Base-by-base conservation (phyloP, 192 early-diverging fungal genomes). In the Coemansia sp. region DNA sequence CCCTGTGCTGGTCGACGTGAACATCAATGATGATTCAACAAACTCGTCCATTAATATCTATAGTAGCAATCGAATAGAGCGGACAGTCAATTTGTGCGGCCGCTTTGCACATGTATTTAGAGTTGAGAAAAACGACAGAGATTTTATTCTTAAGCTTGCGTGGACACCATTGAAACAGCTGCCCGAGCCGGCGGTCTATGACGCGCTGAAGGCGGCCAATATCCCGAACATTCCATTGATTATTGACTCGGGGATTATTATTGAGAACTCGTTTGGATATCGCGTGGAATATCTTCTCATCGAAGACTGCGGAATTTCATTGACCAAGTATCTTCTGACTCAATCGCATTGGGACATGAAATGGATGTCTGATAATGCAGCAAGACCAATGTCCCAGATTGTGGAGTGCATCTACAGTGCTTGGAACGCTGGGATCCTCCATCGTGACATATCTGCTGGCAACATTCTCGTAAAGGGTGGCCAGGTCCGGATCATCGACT, bases 221-320 rank as follows among this genome's bases (percentile, higher is more conserved):
- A 41, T 63, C n/a, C 15, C 45, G 10, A 21, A 39, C 19, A 22
- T 54, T 2, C 62, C 62, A 5, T 23, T 2, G n/a, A 23, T 66
- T 3, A 17, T 25, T 3, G 35, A 48, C 57, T 6, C 15, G 32
- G 64, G 64, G 3, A n/a, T 51, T n/a, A 23, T 57, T 12, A 7
- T 11, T 1, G n/a, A 6, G 0, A 45, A 58, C 21, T 17, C 27
- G 10, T 66, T 35, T 51, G 39, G 64, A 4, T 59, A 59, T 9
- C 64, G 57, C 32, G n/a, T 66, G 10, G 56, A 66, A 4, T 58
- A 50, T 23, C 32, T 59, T 2, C 11, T 65, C 0, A 48, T 65
- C 22, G 51, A 53, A 21, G 21, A 53, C 15, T 21, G 25, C 24
- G 9, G 37, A 38, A 38, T 38, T 8, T 38, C 53, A 8, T 12